Base-by-base conservation (phyloP, 2,329 filamentous ascomycete genomes). In the Fusarium hainanense region DNA sequence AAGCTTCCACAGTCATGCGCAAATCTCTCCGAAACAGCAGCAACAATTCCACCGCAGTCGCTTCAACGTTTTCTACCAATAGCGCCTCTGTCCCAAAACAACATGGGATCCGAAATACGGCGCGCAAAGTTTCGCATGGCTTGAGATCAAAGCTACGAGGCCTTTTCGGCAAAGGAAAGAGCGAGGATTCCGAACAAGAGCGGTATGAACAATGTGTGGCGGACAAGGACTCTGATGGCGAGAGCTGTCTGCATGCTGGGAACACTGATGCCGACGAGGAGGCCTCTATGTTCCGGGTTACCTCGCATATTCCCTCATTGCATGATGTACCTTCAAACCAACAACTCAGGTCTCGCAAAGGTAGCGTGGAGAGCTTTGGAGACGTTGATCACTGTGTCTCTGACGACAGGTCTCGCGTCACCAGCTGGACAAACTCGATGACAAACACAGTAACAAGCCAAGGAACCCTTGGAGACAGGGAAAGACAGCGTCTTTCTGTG, bases 401-500 rank as follows among this genome's bases (percentile, higher is more conserved):
- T 16, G 85, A 87, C 41, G 85, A 88, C 21, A 87, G 82, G 68
- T 91, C 89, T n/a, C 82, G 90, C 23, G 87, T 92, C 52, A 92
- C 90, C 3, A 93, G 91, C 76, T 93, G 91, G 91, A 87, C 86
- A 7, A 88, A 89, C 65, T 92, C 90, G 1, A 87, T 86, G 2
- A 82, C 84, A 3, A 85, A 85, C 59, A 88, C 86, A 4, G 84
- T 87, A 4, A 78, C 84, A 8, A 87, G 79, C 76, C 62, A 84
- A 46, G 79, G 62, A 20, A 61, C 51, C 7, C 74, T 75, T 57
- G 79, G 75, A 3, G 84, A 87, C 63, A 79, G 85, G 82, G 82
- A 87, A 63, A 77, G 81, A 20, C 85, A 90, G 72, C 84, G 88
- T 3, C 79, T 92, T n/a, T 90, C 89, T 3, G 83, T 89, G 25